phyloP scores from a whole-genome alignment of 495 filamentous ascomycete species.

The Tetracladium setigerum region DNA sequence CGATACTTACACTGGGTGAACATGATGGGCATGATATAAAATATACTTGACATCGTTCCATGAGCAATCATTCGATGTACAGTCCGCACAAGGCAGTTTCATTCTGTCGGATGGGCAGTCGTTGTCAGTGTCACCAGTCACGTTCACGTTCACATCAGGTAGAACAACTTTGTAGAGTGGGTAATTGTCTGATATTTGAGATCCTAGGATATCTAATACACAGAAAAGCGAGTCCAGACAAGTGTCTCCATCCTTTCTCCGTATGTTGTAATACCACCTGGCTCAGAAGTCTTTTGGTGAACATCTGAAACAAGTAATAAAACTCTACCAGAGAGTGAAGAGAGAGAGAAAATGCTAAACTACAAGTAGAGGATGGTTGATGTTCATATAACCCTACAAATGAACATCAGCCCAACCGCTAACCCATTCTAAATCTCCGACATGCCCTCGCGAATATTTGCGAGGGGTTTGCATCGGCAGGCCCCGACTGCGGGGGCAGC shows the following conservation, averaged over 20 bases:
- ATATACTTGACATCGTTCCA: too few species aligned
- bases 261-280: not conserved
- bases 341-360: slow-evolving; percentile 29
- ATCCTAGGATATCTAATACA: slow-evolving; percentile 25
- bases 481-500: slow-evolving; percentile 18
- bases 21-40: too few species aligned
- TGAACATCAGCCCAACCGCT: slow-evolving; percentile 56
- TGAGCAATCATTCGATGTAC: too few species aligned
- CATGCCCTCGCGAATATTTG: slow-evolving; percentile 25
- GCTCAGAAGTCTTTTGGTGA: too few species aligned
- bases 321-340: slow-evolving; percentile 2
- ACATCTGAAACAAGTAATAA: too few species aligned
- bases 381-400: too few species aligned
- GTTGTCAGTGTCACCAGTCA: too few species aligned
- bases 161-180: slow-evolving; percentile 19
- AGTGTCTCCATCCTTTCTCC: slow-evolving; percentile 8
- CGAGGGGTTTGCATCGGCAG: not conserved
- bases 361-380: slow-evolving; percentile 39
- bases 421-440: slow-evolving; percentile 81
- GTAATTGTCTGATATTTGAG: slow-evolving; percentile 25
- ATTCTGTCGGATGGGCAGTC: too few species aligned
- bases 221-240: slow-evolving; percentile 24
- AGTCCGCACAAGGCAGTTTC: too few species aligned
- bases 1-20: too few species aligned
- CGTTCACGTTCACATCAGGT: too few species aligned